Evolutionary conservation across 148 eudicot genomes (phyloP).

Genomic region (Chenopodium album): DNA sequence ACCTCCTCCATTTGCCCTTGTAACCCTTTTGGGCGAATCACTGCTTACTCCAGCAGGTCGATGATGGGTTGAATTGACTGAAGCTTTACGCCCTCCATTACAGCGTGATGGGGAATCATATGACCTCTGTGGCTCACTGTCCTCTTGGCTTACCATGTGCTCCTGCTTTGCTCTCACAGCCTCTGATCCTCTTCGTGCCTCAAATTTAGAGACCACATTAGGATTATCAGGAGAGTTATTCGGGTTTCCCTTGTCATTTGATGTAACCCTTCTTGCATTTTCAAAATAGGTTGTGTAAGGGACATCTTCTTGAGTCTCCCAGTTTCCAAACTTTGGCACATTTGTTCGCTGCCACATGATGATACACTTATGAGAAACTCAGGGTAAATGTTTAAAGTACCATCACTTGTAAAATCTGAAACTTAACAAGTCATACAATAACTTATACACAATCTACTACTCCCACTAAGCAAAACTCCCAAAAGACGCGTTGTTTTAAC

Average conservation of each 20-base stretch:
- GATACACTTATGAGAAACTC: conserved; percentile 8
- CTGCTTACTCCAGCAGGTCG: conserved; percentile 40
- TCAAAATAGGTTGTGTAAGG: conserved; percentile 44
- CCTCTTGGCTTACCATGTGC: conserved; percentile 35
- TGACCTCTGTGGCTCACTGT: conserved; percentile 38
- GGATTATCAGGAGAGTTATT: conserved; percentile 29
- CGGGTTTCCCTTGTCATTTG: conserved; percentile 31
- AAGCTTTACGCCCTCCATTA: conserved; percentile 35
- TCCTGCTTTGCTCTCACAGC: conserved; percentile 38
- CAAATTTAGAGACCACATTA: conserved; percentile 18
- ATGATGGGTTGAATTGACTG: conserved; percentile 35
- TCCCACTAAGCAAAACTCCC: neutral
- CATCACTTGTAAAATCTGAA: neutral
- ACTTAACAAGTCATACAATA: neutral
- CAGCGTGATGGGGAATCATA: conserved; percentile 38
- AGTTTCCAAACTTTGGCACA: conserved; percentile 50
- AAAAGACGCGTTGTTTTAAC: neutral
- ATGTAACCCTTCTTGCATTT: conserved; percentile 38
- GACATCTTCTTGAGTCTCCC: conserved; percentile 51
- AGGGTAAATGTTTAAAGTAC: neutral
- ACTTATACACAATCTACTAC: neutral
- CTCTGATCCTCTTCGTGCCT: conserved; percentile 31
- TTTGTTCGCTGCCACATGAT: conserved; percentile 42
- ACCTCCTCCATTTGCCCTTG: conserved; percentile 39
- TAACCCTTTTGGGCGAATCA: conserved; percentile 44